A percentile compares a stretch with the other conserved stretches of the same genome.
Evolutionary conservation across 768 basidiomycete species (phyloP).

Genomic region (Coprinopsis cinerea): DNA sequence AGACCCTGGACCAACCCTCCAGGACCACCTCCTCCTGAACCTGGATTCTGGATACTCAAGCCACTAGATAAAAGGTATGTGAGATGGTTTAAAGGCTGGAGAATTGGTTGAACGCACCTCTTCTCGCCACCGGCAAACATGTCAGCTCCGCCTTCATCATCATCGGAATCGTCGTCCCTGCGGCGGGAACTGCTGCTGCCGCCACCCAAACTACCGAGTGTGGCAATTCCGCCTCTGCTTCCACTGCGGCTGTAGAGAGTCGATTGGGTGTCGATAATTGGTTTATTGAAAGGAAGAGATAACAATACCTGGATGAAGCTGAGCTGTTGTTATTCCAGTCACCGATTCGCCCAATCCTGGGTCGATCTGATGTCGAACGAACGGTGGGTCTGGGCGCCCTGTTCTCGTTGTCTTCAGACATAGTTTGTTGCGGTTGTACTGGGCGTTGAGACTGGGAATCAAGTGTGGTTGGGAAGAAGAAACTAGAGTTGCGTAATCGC

Average conservation of each 20-base stretch:
- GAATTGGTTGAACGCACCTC: constrained; percentile 43
- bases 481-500: too few relatives aligned
- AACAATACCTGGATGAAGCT: constrained; percentile 22
- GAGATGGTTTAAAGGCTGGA: not conserved
- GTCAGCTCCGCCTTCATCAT: constrained; percentile 55
- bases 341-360: constrained; percentile 49
- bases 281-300: not conserved
- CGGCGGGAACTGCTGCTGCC: constrained; percentile 16
- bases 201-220: constrained; percentile 17
- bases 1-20: too few relatives aligned
- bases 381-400: not conserved
- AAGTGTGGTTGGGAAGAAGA: too few relatives aligned
- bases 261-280: not conserved
- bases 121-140: constrained; percentile 96
- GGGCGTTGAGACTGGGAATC: not conserved
- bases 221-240: constrained; percentile 15
- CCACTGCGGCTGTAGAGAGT: constrained; percentile 1
- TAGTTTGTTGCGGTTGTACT: not conserved
- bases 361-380: constrained; percentile 9
- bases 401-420: not conserved
- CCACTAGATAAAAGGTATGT: constrained; percentile 46
- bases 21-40: constrained; percentile 35
- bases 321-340: constrained; percentile 31
- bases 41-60: constrained; percentile 83
- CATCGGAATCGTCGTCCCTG: constrained; percentile 13